Evolutionary conservation across 306 rosid genomes (phyloP), one percentile per base, ranked within the genome.

Genomic region (Sesbania bispinosa): DNA sequence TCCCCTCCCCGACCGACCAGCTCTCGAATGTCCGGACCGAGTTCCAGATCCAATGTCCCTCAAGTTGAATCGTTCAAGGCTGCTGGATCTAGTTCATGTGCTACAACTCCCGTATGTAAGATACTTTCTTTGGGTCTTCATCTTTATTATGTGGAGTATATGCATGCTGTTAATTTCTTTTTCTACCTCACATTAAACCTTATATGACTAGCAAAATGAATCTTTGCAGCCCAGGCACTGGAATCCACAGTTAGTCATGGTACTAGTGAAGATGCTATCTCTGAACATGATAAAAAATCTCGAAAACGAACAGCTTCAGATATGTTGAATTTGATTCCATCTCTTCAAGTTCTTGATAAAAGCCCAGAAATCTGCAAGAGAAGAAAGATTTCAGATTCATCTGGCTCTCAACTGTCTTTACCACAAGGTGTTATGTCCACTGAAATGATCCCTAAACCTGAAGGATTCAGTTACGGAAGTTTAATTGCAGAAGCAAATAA

Each of bases 401-500:
- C 83, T 64, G 66, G 62, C 63, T 78, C 80, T 77, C 87, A 75
- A 21, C 75, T 65, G 23, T 80, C 84, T 54, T 77, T 86, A 62
- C 79, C 83, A n/a, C 92, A 81, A 50, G 66, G 71, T 26, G 80
- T 73, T 71, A 50, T 84, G 73, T 60, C 91, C 45, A 27, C 76
- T 10, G 89, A 88, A 60, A 57, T 81, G 77, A 86, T 84, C 54
- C 73, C 87, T 54, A 95, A 83, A 82, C 58, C 82, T 10, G 88
- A 79, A 76, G 83, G 82, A 23, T 86, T 83, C 79, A 82, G 87
- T 81, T 91, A 86, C 16, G 96, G 92, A 66, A 85, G 82, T 81
- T 87, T 95, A 67, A 80, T 91, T 45, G 90, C 87, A 42, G 97
- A 91, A 83, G 91, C 93, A 63, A 95, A 91, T 79, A 91, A 86